Conservation (phyloP, 2,329 filamentous ascomycete species). For the Aureobasidium sp. region DNA sequence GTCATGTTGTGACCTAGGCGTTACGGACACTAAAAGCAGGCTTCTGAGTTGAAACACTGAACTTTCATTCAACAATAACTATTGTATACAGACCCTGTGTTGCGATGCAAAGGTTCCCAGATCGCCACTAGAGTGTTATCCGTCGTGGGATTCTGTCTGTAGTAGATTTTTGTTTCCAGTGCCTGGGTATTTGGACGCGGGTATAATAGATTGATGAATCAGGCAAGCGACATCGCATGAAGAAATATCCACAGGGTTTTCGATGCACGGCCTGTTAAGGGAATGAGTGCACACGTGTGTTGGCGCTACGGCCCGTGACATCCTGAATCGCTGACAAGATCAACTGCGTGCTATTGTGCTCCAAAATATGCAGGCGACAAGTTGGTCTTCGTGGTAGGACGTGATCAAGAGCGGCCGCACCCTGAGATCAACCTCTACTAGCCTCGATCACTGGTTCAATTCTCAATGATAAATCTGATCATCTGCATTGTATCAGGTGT, state of each 20-base stretch:
- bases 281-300: background rate
- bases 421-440: background rate
- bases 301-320: background rate
- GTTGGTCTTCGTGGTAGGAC: background rate
- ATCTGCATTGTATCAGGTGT: no score
- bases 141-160: background rate
- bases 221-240: background rate
- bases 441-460: background rate
- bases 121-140: no score
- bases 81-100: background rate
- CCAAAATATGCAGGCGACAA: background rate
- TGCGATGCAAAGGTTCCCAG: background rate
- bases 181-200: background rate
- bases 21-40: background rate
- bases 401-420: background rate
- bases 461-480: background rate
- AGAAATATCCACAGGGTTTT: background rate
- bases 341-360: background rate
- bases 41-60: background rate
- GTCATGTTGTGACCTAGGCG: background rate
- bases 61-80: background rate
- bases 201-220: background rate
- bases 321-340: background rate
- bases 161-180: background rate
- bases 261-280: background rate